phyloP scores from a whole-genome alignment of 768 basidiomycete genomes.

The Pleurotus pulmonarius region DNA sequence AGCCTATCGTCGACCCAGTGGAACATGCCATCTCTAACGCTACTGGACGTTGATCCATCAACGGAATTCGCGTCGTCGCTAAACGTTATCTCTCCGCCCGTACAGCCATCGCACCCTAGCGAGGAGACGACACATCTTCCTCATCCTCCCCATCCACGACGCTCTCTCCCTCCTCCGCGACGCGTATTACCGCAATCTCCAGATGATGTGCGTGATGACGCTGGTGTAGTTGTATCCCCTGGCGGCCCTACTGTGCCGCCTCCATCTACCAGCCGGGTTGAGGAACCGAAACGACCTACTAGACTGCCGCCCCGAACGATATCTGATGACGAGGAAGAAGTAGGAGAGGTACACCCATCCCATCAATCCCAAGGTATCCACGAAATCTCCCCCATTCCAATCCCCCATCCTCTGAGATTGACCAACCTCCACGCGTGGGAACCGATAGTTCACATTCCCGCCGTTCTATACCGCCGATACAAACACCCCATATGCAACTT shows the following conservation, averaged over 20 bases:
- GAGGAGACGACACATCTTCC: neutral
- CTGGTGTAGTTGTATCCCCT: slow-evolving; percentile 8
- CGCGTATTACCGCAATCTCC: slow-evolving; percentile 9
- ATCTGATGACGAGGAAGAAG: neutral
- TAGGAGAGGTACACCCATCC: neutral
- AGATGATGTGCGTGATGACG: slow-evolving; percentile 6
- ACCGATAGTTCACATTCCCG: neutral
- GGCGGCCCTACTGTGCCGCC: neutral
- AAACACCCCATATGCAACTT: slow-evolving; percentile 2
- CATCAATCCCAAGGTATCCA: neutral
- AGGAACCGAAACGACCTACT: neutral
- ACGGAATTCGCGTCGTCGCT: neutral
- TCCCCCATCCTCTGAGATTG: neutral
- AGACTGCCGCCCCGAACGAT: neutral
- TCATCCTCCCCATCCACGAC: slow-evolving; percentile 9
- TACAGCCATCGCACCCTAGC: neutral
- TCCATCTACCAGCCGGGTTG: neutral
- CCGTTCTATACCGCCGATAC: neutral
- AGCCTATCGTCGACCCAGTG: neutral
- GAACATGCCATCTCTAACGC: neutral
- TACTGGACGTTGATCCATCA: neutral
- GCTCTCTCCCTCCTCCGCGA: slow-evolving; percentile 18
- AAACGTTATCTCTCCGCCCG: neutral
- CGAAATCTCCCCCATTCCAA: neutral
- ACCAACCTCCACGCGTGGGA: neutral